Base-by-base conservation (phyloP, 805 yeast species). In the Yarrowia sp. region DNA sequence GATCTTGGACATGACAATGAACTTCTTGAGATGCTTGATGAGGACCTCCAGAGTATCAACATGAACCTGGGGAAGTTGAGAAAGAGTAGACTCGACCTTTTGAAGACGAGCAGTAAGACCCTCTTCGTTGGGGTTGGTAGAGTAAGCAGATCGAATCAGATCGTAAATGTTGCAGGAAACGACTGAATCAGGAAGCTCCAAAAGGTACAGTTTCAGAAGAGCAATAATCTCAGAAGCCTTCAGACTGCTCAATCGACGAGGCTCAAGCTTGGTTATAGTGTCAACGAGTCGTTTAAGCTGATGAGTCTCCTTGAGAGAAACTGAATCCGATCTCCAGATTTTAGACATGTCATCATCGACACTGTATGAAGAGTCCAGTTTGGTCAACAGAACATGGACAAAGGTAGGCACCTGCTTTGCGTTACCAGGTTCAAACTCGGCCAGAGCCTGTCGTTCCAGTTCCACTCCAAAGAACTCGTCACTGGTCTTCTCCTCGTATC, bases 401-500 rank as follows among this genome's bases (percentile, higher is more conserved):
- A 58, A 58, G 33, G 44, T 31, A 7, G 64, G 64, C 4, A 58
- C 51, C 33, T 44, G 42, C 22, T 44, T 44, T 5, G 50, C 15
- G 31, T 42, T 57, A 8, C 65, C 65, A 18, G 50, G 63, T 10
- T 43, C 62, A 22, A 51, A 18, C 15, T 51, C 58, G 4, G 58
- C 58, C 14, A 51, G 32, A 22, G 64, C 57, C 48, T 65, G 65
- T 28, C 58, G 50, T 62, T 61, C 53, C 39, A 90, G 75, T 66
- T 86, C 92, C 45, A 88, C 89, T 10, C 97, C 97, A 78, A 90
- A 90, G 7, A 88, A 86, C 75, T 90, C 95, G 44, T 84, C 78
- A 42, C 72, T 71, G 65, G 83, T 81, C 8, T 86, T 81, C 67
- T 84, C 83, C 72, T 86, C 87, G 74, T 88, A 90, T 70, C 86